Conservation (phyloP, 495 filamentous ascomycete genomes). For the Antarctomyces pellizariae region DNA sequence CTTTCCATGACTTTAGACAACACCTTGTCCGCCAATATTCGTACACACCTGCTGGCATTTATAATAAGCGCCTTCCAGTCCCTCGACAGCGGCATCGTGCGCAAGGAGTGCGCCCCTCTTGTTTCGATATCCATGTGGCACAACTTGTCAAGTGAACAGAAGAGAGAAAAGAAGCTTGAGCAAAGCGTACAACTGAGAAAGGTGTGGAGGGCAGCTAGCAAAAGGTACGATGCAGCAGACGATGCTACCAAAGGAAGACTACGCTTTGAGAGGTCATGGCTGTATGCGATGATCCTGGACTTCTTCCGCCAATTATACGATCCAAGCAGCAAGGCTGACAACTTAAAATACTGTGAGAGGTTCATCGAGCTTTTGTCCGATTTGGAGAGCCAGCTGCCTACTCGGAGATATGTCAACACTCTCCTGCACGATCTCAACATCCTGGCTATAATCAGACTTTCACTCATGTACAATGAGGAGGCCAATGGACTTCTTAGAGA, state of each 20-base stretch:
- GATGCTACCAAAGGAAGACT: conserved; percentile 54
- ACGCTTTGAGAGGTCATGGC: conserved; percentile 82
- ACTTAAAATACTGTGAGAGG: conserved; percentile 68
- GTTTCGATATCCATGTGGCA: conserved; percentile 94
- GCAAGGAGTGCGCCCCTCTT: conserved; percentile 87
- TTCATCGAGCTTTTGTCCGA: conserved; percentile 83
- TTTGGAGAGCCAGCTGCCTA: conserved; percentile 81
- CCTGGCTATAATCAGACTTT: conserved; percentile 59
- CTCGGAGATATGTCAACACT: conserved; percentile 78
- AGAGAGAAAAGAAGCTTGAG: conserved; percentile 33
- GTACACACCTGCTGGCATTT: conserved; percentile 63
- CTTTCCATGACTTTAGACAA: conserved; percentile 72
- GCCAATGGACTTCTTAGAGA: conserved; percentile 66
- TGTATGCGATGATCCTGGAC: conserved; percentile 66
- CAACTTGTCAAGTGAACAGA: conserved; percentile 45
- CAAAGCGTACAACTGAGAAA: conserved; percentile 51
- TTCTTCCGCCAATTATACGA: conserved; percentile 56
- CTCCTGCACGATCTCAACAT: conserved; percentile 79
- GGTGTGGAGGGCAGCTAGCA: conserved; percentile 70
- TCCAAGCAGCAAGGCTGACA: conserved; percentile 28
- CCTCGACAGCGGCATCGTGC: conserved; percentile 65
- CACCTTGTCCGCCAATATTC: conserved; percentile 42
- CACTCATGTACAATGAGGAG: conserved; percentile 48
- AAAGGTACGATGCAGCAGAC: conserved; percentile 73
- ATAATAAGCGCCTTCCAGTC: conserved; percentile 85